Evolutionary conservation across 2,329 filamentous ascomycete species (phyloP).

Genomic region (Lachnellula subtilissima): DNA sequence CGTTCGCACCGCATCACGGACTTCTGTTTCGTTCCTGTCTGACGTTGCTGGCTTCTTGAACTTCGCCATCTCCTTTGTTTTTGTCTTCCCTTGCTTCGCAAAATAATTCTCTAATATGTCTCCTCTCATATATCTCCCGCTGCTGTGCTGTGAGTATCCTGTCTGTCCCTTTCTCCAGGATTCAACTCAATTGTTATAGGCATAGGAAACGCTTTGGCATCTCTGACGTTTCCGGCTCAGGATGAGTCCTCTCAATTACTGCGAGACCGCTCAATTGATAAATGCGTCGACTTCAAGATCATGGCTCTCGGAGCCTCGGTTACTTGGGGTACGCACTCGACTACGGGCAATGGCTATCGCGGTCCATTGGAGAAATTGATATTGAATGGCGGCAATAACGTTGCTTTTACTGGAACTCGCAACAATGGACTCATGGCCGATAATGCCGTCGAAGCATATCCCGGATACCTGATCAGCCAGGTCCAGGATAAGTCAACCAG

Average conservation of each 20-base stretch:
- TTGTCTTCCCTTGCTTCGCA: background rate
- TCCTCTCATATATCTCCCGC: background rate
- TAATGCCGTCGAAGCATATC: slow-evolving; percentile 43
- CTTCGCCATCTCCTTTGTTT: background rate
- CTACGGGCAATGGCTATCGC: slow-evolving; percentile 3
- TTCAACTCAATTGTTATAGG: background rate
- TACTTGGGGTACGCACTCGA: background rate
- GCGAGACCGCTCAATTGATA: background rate
- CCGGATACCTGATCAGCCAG: slow-evolving; percentile 38
- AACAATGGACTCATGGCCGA: slow-evolving; percentile 36
- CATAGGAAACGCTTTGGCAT: background rate
- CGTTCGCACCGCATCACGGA: too few relatives aligned
- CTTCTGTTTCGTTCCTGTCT: too few relatives aligned
- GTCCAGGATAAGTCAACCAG: slow-evolving; percentile 33
- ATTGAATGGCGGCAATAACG: slow-evolving; percentile 27
- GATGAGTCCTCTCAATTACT: background rate
- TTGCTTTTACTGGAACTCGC: slow-evolving; percentile 38
- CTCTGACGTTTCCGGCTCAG: background rate
- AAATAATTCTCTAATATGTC: too few relatives aligned
- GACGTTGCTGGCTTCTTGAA: too few relatives aligned
- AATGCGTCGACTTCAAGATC: slow-evolving; percentile 18
- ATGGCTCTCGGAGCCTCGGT: slow-evolving; percentile 17
- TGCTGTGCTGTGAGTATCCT: background rate
- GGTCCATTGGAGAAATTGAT: background rate
- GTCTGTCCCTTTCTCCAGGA: background rate